These are phyloP conservation scores for Thraustotheca clavata DNA, from an alignment of 352 stramenopile species.

Conservation along the genomic window DNA sequence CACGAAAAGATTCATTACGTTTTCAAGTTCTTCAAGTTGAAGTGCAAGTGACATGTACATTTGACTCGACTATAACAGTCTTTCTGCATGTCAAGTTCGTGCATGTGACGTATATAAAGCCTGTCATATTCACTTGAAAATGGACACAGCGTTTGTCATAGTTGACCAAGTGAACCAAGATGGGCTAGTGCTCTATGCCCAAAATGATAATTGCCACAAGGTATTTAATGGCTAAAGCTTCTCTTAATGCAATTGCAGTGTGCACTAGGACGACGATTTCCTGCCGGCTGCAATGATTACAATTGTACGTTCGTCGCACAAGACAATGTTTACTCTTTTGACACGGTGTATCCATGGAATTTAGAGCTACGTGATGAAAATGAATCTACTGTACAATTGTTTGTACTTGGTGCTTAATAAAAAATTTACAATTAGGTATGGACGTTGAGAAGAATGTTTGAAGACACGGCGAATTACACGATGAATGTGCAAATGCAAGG, in stretches of 20 bases:
- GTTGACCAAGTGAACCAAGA: background rate
- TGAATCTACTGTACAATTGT: background rate
- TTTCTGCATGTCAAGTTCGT: no score
- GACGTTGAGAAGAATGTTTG: background rate
- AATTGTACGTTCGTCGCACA: background rate
- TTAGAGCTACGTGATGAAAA: background rate
- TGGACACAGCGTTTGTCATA: background rate
- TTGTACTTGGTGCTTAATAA: background rate
- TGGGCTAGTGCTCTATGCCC: background rate
- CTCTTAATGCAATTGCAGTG: background rate
- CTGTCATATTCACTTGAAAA: no score
- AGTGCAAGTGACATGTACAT: no score
- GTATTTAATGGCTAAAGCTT: background rate
- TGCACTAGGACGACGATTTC: background rate
- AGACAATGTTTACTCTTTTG: background rate
- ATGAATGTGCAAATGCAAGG: background rate
- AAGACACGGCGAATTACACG: background rate
- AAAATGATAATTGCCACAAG: constrained; percentile 8
- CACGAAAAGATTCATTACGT: no score
- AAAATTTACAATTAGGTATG: background rate
- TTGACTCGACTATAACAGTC: no score
- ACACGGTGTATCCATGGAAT: constrained; percentile 2
- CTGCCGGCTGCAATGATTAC: background rate
- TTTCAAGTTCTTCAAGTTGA: no score
- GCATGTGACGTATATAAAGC: no score